Percentiles rank a stretch among this genome's conserved stretches.
phyloP scores from a whole-genome alignment of 345 rosid genomes.

The Aethionema arabicum region DNA sequence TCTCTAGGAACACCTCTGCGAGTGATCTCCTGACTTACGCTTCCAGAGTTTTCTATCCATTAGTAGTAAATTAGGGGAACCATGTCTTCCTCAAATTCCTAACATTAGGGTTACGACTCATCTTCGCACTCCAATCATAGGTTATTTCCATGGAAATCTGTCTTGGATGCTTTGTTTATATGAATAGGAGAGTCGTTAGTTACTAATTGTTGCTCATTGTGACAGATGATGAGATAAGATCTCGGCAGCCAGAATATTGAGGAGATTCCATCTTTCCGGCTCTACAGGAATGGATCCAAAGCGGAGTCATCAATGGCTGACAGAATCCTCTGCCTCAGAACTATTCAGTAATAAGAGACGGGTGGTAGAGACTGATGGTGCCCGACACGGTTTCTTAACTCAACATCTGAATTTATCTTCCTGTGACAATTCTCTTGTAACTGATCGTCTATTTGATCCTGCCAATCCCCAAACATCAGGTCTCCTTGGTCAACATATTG shows the following conservation, averaged over 20 bases:
- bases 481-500: slow-evolving; percentile 37
- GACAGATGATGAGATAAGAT: slow-evolving; percentile 18
- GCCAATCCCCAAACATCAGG: slow-evolving; percentile 44
- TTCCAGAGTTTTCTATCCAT: slow-evolving; percentile 7
- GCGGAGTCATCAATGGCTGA: slow-evolving; percentile 66
- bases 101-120: too few species aligned
- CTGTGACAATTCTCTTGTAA: slow-evolving; percentile 52
- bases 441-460: slow-evolving; percentile 53
- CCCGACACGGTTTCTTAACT: slow-evolving; percentile 25
- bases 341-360: slow-evolving; percentile 67
- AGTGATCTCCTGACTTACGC: neutral
- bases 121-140: neutral
- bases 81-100: neutral
- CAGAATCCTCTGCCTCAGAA: slow-evolving; percentile 51
- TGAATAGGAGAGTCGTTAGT: neutral
- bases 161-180: neutral
- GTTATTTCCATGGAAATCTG: neutral
- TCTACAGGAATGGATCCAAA: slow-evolving; percentile 37
- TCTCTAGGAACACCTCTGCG: neutral
- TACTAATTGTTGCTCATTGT: slow-evolving; percentile 19
- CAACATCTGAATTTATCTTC: slow-evolving; percentile 40
- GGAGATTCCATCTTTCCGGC: slow-evolving; percentile 15
- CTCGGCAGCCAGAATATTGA: slow-evolving; percentile 16
- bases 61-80: neutral
- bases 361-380: slow-evolving; percentile 44